Conservation (phyloP, 2,329 filamentous ascomycete genomes). For the Rasamsonia emersonii region DNA sequence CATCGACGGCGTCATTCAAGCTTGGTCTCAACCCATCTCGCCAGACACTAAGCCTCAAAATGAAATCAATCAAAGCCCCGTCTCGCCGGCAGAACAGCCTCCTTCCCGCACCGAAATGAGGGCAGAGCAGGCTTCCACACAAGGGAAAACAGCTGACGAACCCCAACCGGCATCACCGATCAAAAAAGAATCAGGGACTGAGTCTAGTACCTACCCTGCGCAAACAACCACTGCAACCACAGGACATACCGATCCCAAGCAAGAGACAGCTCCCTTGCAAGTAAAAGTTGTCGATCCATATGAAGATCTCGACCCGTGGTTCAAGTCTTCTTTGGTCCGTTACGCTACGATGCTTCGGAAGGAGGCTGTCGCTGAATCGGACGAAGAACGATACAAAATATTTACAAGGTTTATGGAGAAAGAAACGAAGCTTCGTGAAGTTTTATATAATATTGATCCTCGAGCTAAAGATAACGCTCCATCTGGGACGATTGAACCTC, state of each 20-base stretch:
- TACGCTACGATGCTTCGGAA: slow-evolving; percentile 48
- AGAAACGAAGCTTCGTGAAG: slow-evolving; percentile 39
- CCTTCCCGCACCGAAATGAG: slow-evolving; percentile 9
- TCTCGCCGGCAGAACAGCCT: slow-evolving; percentile 7
- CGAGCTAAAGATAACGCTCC: slow-evolving; percentile 12
- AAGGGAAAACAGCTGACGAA: slow-evolving; percentile 3
- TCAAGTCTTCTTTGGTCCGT: slow-evolving; percentile 46
- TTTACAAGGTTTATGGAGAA: slow-evolving; percentile 44
- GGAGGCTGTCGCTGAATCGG: slow-evolving; percentile 39
- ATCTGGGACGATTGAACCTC: slow-evolving; percentile 5
- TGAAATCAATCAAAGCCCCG: slow-evolving; percentile 7
- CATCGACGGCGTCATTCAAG: slow-evolving; percentile 37
- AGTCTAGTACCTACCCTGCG: neutral
- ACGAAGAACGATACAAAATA: slow-evolving; percentile 45
- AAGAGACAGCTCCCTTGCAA: slow-evolving; percentile 5
- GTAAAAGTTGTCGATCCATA: slow-evolving; percentile 34
- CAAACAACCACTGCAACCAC: slow-evolving; percentile 3
- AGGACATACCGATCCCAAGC: slow-evolving; percentile 6
- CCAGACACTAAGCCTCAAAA: slow-evolving; percentile 12
- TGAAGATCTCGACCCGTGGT: slow-evolving; percentile 49
- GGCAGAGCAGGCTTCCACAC: slow-evolving; percentile 6
- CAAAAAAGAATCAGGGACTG: neutral
- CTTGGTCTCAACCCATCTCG: slow-evolving; percentile 31
- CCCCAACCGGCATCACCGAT: neutral
- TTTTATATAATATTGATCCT: slow-evolving; percentile 39